Evolutionary conservation across 2,329 filamentous ascomycete genomes (phyloP).

Genomic region (Ophiosphaerella narmari): DNA sequence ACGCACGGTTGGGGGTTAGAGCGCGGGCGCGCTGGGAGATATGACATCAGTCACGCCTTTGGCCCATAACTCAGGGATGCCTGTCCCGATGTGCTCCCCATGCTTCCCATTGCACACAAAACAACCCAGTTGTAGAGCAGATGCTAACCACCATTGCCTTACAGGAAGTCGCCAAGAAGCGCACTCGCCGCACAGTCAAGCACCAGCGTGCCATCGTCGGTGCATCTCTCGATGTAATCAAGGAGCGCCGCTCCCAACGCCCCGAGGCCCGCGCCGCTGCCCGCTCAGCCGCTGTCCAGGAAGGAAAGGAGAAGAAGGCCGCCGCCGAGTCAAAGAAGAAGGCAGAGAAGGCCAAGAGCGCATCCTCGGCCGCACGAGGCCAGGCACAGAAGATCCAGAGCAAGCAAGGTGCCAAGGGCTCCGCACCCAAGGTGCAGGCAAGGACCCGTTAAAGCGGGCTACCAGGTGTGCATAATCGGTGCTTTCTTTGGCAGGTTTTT

Average conservation of each 20-base stretch:
- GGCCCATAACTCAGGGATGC: conserved; percentile 2
- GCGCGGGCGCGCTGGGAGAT: conserved; percentile 12
- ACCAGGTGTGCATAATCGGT: conserved; percentile 28
- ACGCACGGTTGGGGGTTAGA: neutral
- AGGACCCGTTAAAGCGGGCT: conserved; percentile 73
- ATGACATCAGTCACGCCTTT: conserved; percentile 26
- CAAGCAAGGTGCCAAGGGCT: conserved; percentile 97
- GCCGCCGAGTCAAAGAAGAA: conserved; percentile 91
- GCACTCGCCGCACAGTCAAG: conserved; percentile 97
- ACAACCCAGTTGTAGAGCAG: neutral
- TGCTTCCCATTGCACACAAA: neutral
- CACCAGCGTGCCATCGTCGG: conserved; percentile 98
- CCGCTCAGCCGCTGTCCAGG: conserved; percentile 88
- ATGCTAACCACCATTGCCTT: conserved; percentile 26
- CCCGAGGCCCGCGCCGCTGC: conserved; percentile 94
- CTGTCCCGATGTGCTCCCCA: neutral
- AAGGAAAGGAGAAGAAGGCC: conserved; percentile 98
- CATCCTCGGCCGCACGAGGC: conserved; percentile 74
- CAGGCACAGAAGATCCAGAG: conserved; percentile 79
- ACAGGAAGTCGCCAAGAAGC: conserved; percentile 99
- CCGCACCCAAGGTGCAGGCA: conserved; percentile 80
- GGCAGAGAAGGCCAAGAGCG: conserved; percentile 97
- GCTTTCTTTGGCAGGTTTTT: conserved; percentile 31
- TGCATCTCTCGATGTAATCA: conserved; percentile 99
- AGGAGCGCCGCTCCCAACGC: conserved; percentile 94